Conservation (phyloP, 805 yeast genomes). For the Wickerhamiella sorbophila region DNA sequence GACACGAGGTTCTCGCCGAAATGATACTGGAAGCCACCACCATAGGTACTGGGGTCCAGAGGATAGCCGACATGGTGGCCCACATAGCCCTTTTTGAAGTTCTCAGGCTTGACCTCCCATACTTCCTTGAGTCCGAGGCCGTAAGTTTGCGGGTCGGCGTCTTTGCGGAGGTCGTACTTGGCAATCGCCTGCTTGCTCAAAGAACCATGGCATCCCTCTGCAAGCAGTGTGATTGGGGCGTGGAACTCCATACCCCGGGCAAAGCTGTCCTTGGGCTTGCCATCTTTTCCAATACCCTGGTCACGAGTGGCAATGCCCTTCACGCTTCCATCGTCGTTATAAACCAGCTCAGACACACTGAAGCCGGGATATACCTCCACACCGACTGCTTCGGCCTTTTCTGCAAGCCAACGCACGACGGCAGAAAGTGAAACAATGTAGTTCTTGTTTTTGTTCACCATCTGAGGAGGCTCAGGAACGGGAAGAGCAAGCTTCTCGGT, state of each 20-base stretch:
- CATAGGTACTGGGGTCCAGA: slow-evolving; percentile 55
- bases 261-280: slow-evolving; percentile 66
- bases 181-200: slow-evolving; percentile 62
- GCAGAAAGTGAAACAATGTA: slow-evolving; percentile 73
- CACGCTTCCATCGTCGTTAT: slow-evolving; percentile 42
- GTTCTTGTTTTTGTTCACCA: slow-evolving; percentile 67
- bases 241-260: slow-evolving; percentile 97
- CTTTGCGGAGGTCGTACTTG: slow-evolving; percentile 51
- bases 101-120: slow-evolving; percentile 83
- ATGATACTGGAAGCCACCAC: slow-evolving; percentile 96
- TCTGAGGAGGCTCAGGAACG: slow-evolving; percentile 86
- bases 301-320: slow-evolving; percentile 91
- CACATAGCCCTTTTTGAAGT: slow-evolving; percentile 66
- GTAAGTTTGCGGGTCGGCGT: slow-evolving; percentile 67
- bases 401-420: slow-evolving; percentile 69
- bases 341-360: slow-evolving; percentile 66
- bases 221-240: slow-evolving; percentile 75
- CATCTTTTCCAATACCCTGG: slow-evolving; percentile 66
- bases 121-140: slow-evolving; percentile 94
- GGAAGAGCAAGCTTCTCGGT: slow-evolving; percentile 48
- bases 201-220: slow-evolving; percentile 99
- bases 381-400: slow-evolving; percentile 82
- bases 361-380: slow-evolving; percentile 90
- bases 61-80: slow-evolving; percentile 90
- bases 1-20: slow-evolving; percentile 87